Conservation (phyloP, 2,329 filamentous ascomycete species). For the Diplodia corticola region DNA sequence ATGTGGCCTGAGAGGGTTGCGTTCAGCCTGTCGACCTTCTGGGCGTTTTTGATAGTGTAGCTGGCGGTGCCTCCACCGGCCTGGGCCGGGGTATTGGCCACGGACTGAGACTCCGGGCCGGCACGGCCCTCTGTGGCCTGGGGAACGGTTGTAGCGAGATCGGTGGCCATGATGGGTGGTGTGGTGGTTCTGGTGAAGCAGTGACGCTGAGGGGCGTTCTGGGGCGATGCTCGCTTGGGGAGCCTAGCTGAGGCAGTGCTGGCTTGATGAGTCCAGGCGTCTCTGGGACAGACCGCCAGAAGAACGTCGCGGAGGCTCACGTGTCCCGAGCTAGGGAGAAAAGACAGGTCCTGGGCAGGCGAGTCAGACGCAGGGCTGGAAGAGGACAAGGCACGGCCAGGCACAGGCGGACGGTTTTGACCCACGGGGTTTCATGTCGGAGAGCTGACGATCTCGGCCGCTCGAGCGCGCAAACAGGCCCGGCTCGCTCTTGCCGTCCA, state of each 20-base stretch:
- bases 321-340: slow-evolving; percentile 2
- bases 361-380: slow-evolving; percentile 13
- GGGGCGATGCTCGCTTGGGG: background rate
- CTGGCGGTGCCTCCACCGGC: slow-evolving; percentile 40
- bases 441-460: slow-evolving; percentile 17
- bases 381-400: slow-evolving; percentile 11
- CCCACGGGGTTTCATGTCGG: slow-evolving; percentile 17
- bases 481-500: background rate
- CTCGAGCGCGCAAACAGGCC: slow-evolving; percentile 11
- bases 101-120: background rate
- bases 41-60: slow-evolving; percentile 31
- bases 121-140: background rate
- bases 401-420: slow-evolving; percentile 12
- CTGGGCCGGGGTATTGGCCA: slow-evolving; percentile 27
- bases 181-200: background rate
- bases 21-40: slow-evolving; percentile 35
- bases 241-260: background rate
- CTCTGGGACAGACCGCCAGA: slow-evolving; percentile 9
- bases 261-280: background rate
- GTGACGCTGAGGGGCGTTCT: background rate
- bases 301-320: slow-evolving; percentile 8
- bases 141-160: slow-evolving; percentile 14
- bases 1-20: slow-evolving; percentile 34
- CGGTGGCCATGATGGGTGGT: slow-evolving; percentile 6
- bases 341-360: background rate